Evolutionary conservation across 2,329 filamentous ascomycete genomes (phyloP).

Genomic region (Apiospora rasikravindrae): DNA sequence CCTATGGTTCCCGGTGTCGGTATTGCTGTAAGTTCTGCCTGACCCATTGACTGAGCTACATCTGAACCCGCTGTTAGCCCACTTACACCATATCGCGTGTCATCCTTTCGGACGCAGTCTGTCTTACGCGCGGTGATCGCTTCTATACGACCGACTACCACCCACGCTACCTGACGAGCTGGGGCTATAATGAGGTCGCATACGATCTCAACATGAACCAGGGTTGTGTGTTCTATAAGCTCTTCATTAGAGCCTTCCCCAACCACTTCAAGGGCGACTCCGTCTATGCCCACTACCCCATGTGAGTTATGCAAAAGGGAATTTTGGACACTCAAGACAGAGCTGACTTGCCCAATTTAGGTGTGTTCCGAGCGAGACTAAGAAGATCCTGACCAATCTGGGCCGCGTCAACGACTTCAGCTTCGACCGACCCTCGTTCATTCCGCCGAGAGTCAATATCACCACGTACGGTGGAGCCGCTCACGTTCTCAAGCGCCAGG

Average conservation of each 20-base stretch:
- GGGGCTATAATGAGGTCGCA: slow-evolving; percentile 76
- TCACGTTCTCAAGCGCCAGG: slow-evolving; percentile 63
- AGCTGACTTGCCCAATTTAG: slow-evolving; percentile 14
- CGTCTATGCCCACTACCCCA: slow-evolving; percentile 82
- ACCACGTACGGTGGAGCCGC: slow-evolving; percentile 66
- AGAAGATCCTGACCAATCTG: slow-evolving; percentile 71
- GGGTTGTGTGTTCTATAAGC: slow-evolving; percentile 84
- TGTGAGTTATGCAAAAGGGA: slow-evolving; percentile 41
- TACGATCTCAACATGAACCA: slow-evolving; percentile 78
- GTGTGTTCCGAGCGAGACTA: slow-evolving; percentile 70
- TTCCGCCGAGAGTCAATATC: slow-evolving; percentile 58
- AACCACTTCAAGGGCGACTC: slow-evolving; percentile 79
- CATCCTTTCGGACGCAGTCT: slow-evolving; percentile 66
- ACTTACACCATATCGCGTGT: slow-evolving; percentile 61
- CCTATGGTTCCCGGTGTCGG: slow-evolving; percentile 43
- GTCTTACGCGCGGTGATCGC: slow-evolving; percentile 66
- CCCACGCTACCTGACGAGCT: slow-evolving; percentile 67
- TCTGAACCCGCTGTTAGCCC: slow-evolving; percentile 45
- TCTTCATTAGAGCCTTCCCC: slow-evolving; percentile 80
- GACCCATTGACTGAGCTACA: slow-evolving; percentile 48
- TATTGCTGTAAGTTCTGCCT: slow-evolving; percentile 49
- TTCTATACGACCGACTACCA: slow-evolving; percentile 69
- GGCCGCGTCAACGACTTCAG: slow-evolving; percentile 72
- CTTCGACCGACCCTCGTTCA: slow-evolving; percentile 65
- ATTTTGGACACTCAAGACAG: neutral